Percentiles rank a stretch among this genome's conserved stretches.
phyloP scores from a whole-genome alignment of 768 basidiomycete genomes.

The Atractiella rhizophila region DNA sequence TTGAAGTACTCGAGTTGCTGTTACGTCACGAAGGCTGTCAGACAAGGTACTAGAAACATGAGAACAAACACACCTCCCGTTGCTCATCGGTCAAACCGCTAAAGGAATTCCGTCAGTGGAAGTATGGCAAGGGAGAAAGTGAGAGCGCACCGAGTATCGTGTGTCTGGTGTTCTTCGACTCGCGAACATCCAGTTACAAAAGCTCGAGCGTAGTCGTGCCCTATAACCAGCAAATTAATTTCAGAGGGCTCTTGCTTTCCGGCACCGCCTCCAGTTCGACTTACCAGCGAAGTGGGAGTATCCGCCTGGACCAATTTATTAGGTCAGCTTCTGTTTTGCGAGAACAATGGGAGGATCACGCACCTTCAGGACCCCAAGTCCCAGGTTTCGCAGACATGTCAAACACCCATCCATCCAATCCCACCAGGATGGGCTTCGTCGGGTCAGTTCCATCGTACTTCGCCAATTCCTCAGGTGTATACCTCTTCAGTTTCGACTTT shows the following conservation, averaged over 20 bases:
- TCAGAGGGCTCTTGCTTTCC: conserved; percentile 3
- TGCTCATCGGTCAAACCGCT: too few species aligned
- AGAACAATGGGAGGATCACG: conserved; percentile 58
- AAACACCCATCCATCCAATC: conserved; percentile 75
- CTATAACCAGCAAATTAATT: conserved; percentile 9
- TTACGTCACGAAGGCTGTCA: too few species aligned
- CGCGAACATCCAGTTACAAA: conserved; percentile 86
- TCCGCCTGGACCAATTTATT: not conserved
- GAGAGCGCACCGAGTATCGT: too few species aligned
- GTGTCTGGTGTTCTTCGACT: conserved; percentile 63
- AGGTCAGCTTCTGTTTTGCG: conserved; percentile 17
- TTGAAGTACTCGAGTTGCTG: conserved; percentile 74
- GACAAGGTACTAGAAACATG: too few species aligned
- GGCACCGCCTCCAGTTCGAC: too few species aligned
- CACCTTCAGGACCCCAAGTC: conserved; percentile 61
- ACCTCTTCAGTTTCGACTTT: too few species aligned
- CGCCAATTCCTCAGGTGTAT: conserved; percentile 44
- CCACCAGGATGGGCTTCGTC: conserved; percentile 51
- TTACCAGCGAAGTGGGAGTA: too few species aligned
- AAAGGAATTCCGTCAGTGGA: too few species aligned
- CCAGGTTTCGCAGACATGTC: conserved; percentile 58
- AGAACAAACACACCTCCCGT: too few species aligned
- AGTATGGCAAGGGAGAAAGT: too few species aligned
- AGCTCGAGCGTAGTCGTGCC: conserved; percentile 32
- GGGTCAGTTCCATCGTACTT: conserved; percentile 44